Conservation (phyloP, 2,329 filamentous ascomycete species). For the Mariannaea elegans region DNA sequence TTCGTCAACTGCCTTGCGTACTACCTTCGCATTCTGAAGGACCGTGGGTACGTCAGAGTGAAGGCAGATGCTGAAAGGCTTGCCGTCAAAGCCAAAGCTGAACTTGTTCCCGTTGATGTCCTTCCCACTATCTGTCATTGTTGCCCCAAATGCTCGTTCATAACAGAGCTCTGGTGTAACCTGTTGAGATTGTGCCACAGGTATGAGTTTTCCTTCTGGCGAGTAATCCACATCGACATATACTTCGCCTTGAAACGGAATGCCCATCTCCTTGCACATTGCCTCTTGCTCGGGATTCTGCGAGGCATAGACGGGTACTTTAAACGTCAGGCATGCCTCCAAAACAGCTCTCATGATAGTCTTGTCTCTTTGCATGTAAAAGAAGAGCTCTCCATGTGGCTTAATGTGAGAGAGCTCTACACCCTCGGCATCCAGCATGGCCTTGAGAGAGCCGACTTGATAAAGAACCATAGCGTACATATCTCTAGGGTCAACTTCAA, state of each 20-base stretch:
- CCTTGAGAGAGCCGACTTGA: constrained; percentile 70
- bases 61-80: constrained; percentile 22
- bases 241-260: background rate
- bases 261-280: constrained; percentile 1
- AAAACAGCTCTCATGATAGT: constrained; percentile 41
- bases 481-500: constrained; percentile 66
- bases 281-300: constrained; percentile 6
- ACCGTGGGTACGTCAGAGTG: constrained; percentile 18
- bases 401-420: constrained; percentile 69
- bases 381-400: constrained; percentile 67
- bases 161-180: constrained; percentile 24
- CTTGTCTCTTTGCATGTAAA: constrained; percentile 42
- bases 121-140: background rate
- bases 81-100: constrained; percentile 1
- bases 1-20: background rate
- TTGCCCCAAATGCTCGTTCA: constrained; percentile 8
- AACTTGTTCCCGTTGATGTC: constrained; percentile 7
- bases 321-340: constrained; percentile 37
- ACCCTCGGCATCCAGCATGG: constrained; percentile 64
- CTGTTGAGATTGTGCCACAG: constrained; percentile 16
- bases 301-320: constrained; percentile 42
- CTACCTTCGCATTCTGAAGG: constrained; percentile 7
- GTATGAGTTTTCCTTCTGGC: constrained; percentile 18
- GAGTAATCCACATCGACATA: constrained; percentile 11
- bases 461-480: constrained; percentile 67